These are phyloP conservation scores for Metschnikowia kofuensis DNA, from an alignment of 805 yeast species.

Conservation along the genomic window DNA sequence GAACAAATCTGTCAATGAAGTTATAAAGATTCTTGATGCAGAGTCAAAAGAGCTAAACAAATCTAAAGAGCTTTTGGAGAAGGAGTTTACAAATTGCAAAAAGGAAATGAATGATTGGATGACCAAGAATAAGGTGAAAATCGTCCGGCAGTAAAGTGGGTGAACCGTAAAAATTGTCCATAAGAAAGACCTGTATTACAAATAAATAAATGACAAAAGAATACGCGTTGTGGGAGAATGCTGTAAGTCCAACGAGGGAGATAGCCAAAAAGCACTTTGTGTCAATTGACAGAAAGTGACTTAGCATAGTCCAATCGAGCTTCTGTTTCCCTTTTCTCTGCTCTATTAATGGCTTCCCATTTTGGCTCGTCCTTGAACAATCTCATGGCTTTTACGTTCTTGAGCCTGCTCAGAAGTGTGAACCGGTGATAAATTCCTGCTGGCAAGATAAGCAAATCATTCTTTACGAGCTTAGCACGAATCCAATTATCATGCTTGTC, in stretches of 20 bases:
- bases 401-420: conserved; percentile 58
- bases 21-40: conserved; percentile 56
- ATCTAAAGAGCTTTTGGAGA: conserved; percentile 24
- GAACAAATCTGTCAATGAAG: conserved; percentile 78
- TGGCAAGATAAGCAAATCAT: conserved; percentile 75
- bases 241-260: not conserved
- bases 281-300: conserved; percentile 24
- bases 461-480: conserved; percentile 57
- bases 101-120: conserved; percentile 41
- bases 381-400: conserved; percentile 73
- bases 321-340: conserved; percentile 33
- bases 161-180: not conserved
- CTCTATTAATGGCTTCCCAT: conserved; percentile 85
- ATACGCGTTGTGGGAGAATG: not conserved
- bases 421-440: conserved; percentile 95
- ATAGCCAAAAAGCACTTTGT: not conserved
- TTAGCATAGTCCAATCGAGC: conserved; percentile 36
- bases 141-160: conserved; percentile 26
- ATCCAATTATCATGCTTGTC: conserved; percentile 67
- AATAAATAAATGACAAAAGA: not conserved
- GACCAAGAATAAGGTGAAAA: conserved; percentile 40
- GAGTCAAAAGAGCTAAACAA: conserved; percentile 35
- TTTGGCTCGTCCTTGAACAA: conserved; percentile 93
- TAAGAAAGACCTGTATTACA: not conserved
- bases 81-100: conserved; percentile 24